Conservation (phyloP, 768 basidiomycete species). For the Naganishia vishniacii region DNA sequence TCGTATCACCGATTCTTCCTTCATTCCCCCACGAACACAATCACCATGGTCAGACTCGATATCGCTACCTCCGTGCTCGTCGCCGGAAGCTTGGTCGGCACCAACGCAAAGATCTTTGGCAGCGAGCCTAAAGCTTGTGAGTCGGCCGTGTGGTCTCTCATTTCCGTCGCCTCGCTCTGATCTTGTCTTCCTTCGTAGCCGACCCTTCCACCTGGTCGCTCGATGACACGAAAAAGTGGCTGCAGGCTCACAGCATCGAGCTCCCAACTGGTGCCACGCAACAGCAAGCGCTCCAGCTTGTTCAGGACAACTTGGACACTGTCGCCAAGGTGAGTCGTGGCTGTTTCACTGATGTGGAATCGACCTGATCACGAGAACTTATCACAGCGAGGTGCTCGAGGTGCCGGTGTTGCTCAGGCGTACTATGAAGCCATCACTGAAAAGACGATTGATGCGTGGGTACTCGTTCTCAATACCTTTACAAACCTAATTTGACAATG, state of each 20-base stretch:
- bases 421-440: conserved; percentile 54
- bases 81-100: conserved; percentile 50
- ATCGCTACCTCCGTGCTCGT: conserved; percentile 47
- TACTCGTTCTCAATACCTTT: too few relatives aligned
- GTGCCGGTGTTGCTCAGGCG: conserved; percentile 42
- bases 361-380: too few relatives aligned
- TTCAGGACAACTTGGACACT: conserved; percentile 46
- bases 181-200: conserved; percentile 32
- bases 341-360: background rate
- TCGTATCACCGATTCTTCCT: background rate
- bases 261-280: conserved; percentile 52
- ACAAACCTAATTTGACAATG: conserved; percentile 36
- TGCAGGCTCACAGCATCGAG: conserved; percentile 61
- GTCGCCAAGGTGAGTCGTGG: conserved; percentile 32
- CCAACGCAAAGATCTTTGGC: conserved; percentile 26
- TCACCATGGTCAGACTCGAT: conserved; percentile 36
- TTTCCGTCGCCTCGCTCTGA: background rate
- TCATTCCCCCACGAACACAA: background rate
- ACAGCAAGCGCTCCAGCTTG: conserved; percentile 52
- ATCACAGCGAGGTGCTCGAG: conserved; percentile 40
- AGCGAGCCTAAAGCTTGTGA: conserved; percentile 55
- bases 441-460: conserved; percentile 57
- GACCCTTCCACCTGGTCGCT: conserved; percentile 58
- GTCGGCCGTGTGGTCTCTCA: background rate
- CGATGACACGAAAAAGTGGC: conserved; percentile 63